Percentiles rank a stretch among this genome's conserved stretches.
Evolutionary conservation across 495 filamentous ascomycete species (phyloP).

Genomic region (Diplogelasinospora grovesii): DNA sequence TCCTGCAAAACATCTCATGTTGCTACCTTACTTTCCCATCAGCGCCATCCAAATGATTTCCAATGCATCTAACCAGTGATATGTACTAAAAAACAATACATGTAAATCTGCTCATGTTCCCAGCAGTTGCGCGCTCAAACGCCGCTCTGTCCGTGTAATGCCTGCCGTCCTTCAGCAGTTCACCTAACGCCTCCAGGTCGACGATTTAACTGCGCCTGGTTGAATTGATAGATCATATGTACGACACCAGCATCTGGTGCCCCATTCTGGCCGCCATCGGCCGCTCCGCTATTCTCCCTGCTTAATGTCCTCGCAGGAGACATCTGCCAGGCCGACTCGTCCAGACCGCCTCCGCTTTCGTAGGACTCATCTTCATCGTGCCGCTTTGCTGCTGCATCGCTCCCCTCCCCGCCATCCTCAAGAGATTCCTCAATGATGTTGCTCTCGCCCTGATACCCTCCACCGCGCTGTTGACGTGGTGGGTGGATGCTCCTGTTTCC

Average conservation of each 20-base stretch:
- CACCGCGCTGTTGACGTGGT: constrained; percentile 33
- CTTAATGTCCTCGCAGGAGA: constrained; percentile 35
- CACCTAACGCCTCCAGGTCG: constrained; percentile 34
- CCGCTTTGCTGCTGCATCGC: constrained; percentile 66
- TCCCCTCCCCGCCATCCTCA: constrained; percentile 49
- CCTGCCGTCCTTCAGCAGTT: background rate
- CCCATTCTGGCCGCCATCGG: constrained; percentile 5
- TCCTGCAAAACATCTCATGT: too few relatives aligned
- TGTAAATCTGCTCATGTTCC: constrained; percentile 1
- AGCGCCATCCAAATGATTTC: too few relatives aligned
- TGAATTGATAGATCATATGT: constrained; percentile 83
- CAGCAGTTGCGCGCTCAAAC: background rate
- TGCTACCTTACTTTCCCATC: too few relatives aligned
- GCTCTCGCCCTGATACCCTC: constrained; percentile 32
- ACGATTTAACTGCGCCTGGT: constrained; percentile 67
- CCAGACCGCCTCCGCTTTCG: constrained; percentile 35
- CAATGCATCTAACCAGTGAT: background rate
- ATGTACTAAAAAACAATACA: background rate
- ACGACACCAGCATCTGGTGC: constrained; percentile 62
- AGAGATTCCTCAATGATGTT: constrained; percentile 43
- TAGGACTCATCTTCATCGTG: constrained; percentile 61
- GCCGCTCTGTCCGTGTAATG: background rate
- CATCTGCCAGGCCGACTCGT: constrained; percentile 50
- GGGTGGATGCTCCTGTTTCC: constrained; percentile 32
- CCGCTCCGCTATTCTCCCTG: constrained; percentile 34